Evolutionary conservation across 768 basidiomycete genomes (phyloP), one percentile per base, ranked within the genome.

Genomic region (Coprinopsis sp.): DNA sequence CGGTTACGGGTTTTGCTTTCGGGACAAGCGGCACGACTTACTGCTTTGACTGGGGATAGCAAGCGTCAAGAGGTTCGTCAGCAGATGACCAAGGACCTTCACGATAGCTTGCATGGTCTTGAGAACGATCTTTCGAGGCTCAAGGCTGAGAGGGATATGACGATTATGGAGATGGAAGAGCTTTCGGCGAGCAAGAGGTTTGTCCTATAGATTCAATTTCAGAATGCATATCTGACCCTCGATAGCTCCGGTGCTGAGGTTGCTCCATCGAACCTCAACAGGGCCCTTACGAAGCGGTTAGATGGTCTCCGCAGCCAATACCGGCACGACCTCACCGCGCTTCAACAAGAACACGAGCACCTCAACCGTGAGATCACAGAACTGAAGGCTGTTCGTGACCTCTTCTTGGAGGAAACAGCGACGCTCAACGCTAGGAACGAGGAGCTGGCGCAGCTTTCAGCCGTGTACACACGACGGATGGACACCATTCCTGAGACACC

Each of bases 161-260:
- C 90, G 10, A 66, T 97, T 47, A 93, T 92, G 1, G 95, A 99
- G 63, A 81, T 98, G 29, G 93, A 95, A 59, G 93, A 97, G 66
- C 72, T 99, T 27, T 78, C 82, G 16, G 79, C 77, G 16, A 77
- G 77, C 0, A 88, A 81, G 60, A 81, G 77, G 92, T 93, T 55
- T 39, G 74, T 70, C 3, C 5, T 2, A 16, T 5, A 4, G 36
- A 13, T 37, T 37, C 43, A 28, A 30, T 19, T 21, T 38, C 38
- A 50, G 18, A 41, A 49, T 31, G 46, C 43, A 41, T 33, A 46
- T 49, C 42, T 33, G 7, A 21, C 23, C 22, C 27, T 52, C 43
- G 60, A 56, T 53, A 61, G 63, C n/a, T 57, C 58, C 30, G 61
- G 60, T 42, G 39, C 55, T 42, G 71, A 73, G 36, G 52, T 72